Conservation (phyloP, 2,329 filamentous ascomycete genomes). For the Paecilomyces sp. region DNA sequence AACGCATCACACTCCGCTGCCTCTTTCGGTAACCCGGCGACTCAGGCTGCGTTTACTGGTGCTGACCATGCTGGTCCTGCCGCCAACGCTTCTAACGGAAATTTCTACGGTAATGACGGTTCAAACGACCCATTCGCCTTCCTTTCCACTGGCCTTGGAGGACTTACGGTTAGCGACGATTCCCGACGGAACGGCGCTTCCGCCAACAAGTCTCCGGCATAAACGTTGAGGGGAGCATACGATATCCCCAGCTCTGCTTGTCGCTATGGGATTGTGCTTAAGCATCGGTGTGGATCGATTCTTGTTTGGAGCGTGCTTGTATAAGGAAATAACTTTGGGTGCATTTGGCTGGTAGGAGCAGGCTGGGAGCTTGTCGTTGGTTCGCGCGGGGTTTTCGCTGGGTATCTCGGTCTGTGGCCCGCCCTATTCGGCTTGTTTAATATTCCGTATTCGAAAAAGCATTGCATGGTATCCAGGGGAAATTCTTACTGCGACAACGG, state of each 20-base stretch:
- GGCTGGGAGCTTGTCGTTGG: slow-evolving; percentile 35
- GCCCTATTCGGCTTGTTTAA: background rate
- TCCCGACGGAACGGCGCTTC: slow-evolving; percentile 38
- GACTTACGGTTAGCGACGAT: slow-evolving; percentile 49
- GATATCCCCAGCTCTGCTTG: slow-evolving; percentile 18
- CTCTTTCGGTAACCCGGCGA: slow-evolving; percentile 85
- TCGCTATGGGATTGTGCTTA: slow-evolving; percentile 31
- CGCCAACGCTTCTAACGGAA: slow-evolving; percentile 67
- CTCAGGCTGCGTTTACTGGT: slow-evolving; percentile 89
- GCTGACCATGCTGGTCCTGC: slow-evolving; percentile 75
- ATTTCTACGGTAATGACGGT: slow-evolving; percentile 55
- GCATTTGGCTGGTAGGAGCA: slow-evolving; percentile 37
- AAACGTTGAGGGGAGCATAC: slow-evolving; percentile 9
- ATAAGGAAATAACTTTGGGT: slow-evolving; percentile 37
- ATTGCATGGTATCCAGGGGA: background rate
- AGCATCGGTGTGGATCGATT: slow-evolving; percentile 31
- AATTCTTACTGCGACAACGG: background rate
- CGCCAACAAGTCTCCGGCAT: slow-evolving; percentile 40
- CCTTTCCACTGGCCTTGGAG: slow-evolving; percentile 53
- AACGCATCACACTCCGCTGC: slow-evolving; percentile 75
- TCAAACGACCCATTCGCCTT: slow-evolving; percentile 58
- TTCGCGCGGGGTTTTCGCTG: slow-evolving; percentile 24
- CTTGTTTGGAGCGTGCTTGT: slow-evolving; percentile 35
- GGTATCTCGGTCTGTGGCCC: slow-evolving; percentile 3
- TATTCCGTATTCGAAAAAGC: background rate